A percentile compares a stretch with the other conserved stretches of the same genome.
Evolutionary conservation across 2,329 filamentous ascomycete genomes (phyloP).

Genomic region (Claviceps sp.): DNA sequence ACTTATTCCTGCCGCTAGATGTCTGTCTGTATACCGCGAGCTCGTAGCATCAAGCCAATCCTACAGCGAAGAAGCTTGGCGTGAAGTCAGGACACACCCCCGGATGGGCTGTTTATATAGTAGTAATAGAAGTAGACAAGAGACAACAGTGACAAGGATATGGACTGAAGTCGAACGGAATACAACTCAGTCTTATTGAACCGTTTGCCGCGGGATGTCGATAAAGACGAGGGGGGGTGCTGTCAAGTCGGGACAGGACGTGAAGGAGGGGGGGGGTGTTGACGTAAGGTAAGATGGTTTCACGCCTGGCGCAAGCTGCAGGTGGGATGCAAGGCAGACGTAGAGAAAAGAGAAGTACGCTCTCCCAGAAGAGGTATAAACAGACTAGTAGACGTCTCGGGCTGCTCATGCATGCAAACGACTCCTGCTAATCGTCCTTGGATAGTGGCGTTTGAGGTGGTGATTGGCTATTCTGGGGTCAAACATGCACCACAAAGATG

Average conservation of each 20-base stretch:
- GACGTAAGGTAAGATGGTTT: neutral
- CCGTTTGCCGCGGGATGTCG: neutral
- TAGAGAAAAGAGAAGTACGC: constrained; percentile 1
- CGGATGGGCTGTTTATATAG: neutral
- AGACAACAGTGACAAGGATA: neutral
- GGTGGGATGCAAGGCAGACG: neutral
- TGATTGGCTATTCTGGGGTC: constrained; percentile 22
- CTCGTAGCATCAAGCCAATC: neutral
- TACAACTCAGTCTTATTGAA: neutral
- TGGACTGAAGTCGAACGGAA: neutral
- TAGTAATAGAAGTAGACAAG: too few species aligned
- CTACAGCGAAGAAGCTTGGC: neutral
- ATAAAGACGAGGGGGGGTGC: neutral
- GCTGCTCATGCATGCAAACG: constrained; percentile 13
- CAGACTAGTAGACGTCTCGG: constrained; percentile 15
- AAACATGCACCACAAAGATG: constrained; percentile 19
- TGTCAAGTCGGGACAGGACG: neutral
- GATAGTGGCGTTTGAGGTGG: constrained; percentile 13
- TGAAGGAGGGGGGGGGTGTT: neutral
- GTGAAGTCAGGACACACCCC: neutral
- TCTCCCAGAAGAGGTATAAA: constrained; percentile 1
- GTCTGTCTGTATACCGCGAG: neutral
- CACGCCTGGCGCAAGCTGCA: neutral
- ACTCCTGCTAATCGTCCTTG: constrained; percentile 15
- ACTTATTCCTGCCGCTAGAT: neutral